Base-by-base conservation (phyloP, 345 rosid genomes). In the Diplotaxis tenuifolia region DNA sequence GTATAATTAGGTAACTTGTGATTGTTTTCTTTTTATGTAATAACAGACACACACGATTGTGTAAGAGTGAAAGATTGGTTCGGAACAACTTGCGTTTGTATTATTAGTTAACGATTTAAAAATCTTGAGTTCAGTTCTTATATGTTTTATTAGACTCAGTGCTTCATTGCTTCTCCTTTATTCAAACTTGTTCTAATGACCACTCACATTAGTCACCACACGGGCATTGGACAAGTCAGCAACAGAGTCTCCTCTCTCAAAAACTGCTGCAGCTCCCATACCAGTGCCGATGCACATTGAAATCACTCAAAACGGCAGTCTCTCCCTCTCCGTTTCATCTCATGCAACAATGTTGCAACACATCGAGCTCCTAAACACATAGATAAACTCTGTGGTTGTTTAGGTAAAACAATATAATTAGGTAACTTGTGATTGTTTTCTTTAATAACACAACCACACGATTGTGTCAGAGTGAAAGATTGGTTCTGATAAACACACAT, bases 211-310 rank as follows among this genome's bases (percentile, higher is more conserved):
- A 55, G 62, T 72, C 50, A 5, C 19, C n/a, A 56, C 62, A 38
- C 76, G 76, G 50, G 85, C 86, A 32, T 87, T 84, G 61, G 84
- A 73, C 4, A 86, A 36, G 45, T 74, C 84, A 56, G 91, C 96
- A 6, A 63, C 80, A 16, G 75, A 75, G 71, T 88, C 97, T 54
- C 97, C 97, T 79, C 92, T 87, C 68, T 89, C 97, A 0, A 94
- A 84, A 67, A 91, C 96, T 53, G 93, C 98, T 27, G 97, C 95
- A 14, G 97, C 97, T 14, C 98, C 95, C 97, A 91, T 89, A 7
- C 95, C 95, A 0, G 87, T 73, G 42, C 93, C 97, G 82, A 95
- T 92, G 93, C 96, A 95, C 99, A 90, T 95, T 54, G 99, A 92
- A 65, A 95, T 75, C 5, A 88, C 97, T 70, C 99, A 68, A 79